Percentiles rank a stretch among this genome's conserved stretches.
These are phyloP conservation scores for Begonia masoniana DNA, from an alignment of 306 rosid species.

Conservation along the genomic window DNA sequence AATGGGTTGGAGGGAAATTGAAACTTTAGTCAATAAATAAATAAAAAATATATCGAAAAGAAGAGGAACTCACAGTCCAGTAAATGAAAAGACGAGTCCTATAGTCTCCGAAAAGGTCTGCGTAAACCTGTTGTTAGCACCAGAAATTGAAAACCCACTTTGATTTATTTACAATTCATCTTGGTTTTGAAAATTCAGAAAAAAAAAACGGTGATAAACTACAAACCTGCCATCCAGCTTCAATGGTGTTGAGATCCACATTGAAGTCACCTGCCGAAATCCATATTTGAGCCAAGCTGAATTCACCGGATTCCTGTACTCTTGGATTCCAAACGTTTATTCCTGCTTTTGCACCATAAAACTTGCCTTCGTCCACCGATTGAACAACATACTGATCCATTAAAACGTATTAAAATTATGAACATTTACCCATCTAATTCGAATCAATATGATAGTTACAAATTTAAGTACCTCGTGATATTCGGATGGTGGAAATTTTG, in stretches of 20 bases:
- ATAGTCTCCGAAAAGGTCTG: constrained; percentile 88
- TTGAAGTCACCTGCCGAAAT: constrained; percentile 88
- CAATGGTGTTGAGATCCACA: constrained; percentile 94
- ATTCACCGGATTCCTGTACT: constrained; percentile 81
- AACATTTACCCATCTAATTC: no score
- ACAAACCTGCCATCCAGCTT: constrained; percentile 99
- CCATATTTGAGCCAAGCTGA: constrained; percentile 97
- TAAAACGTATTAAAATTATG: no score
- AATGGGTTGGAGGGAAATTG: background rate
- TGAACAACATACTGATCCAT: constrained; percentile 68
- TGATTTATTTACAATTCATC: background rate
- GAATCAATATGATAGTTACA: background rate
- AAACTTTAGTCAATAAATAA: background rate
- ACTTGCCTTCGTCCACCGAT: constrained; percentile 85
- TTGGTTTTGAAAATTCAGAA: no score
- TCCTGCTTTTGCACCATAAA: constrained; percentile 88
- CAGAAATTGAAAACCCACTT: background rate
- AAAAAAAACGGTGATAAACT: background rate
- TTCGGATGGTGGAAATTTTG: constrained; percentile 71
- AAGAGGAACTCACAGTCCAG: constrained; percentile 97
- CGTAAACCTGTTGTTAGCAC: constrained; percentile 55
- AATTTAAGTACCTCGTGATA: constrained; percentile 72
- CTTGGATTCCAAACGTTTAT: constrained; percentile 96
- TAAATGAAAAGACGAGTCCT: constrained; percentile 87
- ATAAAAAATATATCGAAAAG: no score